phyloP scores from a whole-genome alignment of 2,329 filamentous ascomycete species.

The Sporothrix humicola region DNA sequence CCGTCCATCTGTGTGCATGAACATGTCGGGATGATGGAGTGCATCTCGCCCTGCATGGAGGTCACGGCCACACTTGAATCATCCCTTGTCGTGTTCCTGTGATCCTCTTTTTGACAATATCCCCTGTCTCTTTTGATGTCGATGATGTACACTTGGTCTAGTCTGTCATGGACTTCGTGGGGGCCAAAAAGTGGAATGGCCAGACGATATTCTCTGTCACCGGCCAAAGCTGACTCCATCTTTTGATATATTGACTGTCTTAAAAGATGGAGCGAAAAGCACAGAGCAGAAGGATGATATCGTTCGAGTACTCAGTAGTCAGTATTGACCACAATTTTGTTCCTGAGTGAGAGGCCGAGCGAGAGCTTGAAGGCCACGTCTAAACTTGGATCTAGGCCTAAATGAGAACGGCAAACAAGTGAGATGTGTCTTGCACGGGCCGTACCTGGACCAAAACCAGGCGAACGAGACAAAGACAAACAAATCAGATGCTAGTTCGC shows the following conservation, averaged over 20 bases:
- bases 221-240: no score
- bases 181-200: neutral
- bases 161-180: neutral
- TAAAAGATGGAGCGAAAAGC: neutral
- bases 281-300: neutral
- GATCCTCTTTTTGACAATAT: neutral
- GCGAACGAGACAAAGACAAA: neutral
- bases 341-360: neutral
- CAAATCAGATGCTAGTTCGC: neutral
- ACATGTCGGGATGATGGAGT: no score
- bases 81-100: neutral
- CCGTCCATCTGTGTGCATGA: no score
- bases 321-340: no score
- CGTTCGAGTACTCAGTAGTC: no score
- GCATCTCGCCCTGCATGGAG: neutral
- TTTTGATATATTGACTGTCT: neutral
- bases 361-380: neutral
- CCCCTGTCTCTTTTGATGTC: neutral
- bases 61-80: neutral
- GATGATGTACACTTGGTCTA: neutral
- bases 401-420: neutral
- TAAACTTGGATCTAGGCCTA: neutral
- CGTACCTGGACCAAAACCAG: neutral
- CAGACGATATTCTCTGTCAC: neutral
- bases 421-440: neutral